Evolutionary conservation across 2,329 filamentous ascomycete genomes (phyloP), one percentile per base, ranked within the genome.

Genomic region (Penicillium nordicum): DNA sequence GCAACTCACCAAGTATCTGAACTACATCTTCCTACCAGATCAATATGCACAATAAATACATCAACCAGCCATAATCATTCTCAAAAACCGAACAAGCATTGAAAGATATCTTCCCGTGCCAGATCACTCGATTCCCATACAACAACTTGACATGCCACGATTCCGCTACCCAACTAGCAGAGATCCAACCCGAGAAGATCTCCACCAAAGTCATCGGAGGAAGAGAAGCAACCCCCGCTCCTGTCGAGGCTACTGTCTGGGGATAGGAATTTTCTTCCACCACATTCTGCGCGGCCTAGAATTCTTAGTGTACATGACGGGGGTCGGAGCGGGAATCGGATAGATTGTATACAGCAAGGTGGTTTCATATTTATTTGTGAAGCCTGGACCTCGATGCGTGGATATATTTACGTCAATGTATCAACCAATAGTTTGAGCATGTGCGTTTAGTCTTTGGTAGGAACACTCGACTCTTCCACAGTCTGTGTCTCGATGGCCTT

Each of bases 211-310:
- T 83, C 46, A 71, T 85, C 42, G 65, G 70, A 3, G 2, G 27
- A 29, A 29, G 42, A 1, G 49, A 41, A 50, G 55, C 4, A 44
- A 41, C 1, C 14, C 37, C 9, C 57, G 57, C 2, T 74, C 76
- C 2, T 69, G 75, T 16, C 69, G 78, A 2, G 84, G 84, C 0
- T 87, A 86, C 67, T 87, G 83, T 71, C 82, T 87, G 77, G 83
- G 86, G 64, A 76, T 77, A 27, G 80, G 76, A 52, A 76, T 76
- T 84, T 41, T 86, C 21, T 84, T 85, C 62, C 76, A 79, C 61
- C 74, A 82, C 59, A 68, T 84, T 12, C 72, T 85, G 5, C 71
- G 77, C 18, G 78, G 72, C 2, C 62, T 84, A n/a, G 81, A 81
- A 1, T 85, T 81, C 50, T 66, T 72, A 16, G 77, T 78, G 1